phyloP scores from a whole-genome alignment of 805 yeast genomes.

The Zygotorulaspora florentina region DNA sequence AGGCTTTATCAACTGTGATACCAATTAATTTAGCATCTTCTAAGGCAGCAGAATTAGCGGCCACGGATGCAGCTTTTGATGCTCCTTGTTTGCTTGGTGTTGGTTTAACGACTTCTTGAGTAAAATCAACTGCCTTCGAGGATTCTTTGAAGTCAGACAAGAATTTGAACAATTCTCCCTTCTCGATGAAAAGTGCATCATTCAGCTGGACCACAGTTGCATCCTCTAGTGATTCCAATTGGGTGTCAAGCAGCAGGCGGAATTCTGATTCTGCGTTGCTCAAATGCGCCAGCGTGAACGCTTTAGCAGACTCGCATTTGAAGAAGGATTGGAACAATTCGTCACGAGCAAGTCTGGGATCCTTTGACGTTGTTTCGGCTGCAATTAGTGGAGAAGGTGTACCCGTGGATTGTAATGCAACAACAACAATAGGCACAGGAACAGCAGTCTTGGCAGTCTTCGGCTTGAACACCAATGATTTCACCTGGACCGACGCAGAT shows the following conservation, averaged over 20 bases:
- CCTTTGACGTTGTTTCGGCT: conserved; percentile 64
- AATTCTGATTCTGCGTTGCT: conserved; percentile 37
- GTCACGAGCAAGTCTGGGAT: conserved; percentile 83
- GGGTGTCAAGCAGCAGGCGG: conserved; percentile 28
- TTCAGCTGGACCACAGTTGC: conserved; percentile 28
- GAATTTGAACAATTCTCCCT: conserved; percentile 27
- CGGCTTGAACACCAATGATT: conserved; percentile 84
- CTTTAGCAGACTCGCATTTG: conserved; percentile 28
- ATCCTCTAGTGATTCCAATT: conserved; percentile 39
- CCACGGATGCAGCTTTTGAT: conserved; percentile 29
- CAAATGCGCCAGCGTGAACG: conserved; percentile 34
- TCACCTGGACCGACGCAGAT: conserved; percentile 51
- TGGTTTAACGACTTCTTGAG: conserved; percentile 37
- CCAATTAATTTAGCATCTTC: conserved; percentile 91
- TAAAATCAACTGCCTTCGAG: conserved; percentile 47
- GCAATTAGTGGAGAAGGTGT: conserved; percentile 69
- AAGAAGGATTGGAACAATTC: conserved; percentile 63
- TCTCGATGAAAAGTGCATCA: conserved; percentile 24
- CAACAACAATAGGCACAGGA: conserved; percentile 75
- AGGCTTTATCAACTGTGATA: conserved; percentile 87
- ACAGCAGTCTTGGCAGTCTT: conserved; percentile 79
- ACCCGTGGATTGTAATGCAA: conserved; percentile 65
- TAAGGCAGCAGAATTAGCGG: conserved; percentile 37
- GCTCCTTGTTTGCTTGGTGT: conserved; percentile 34
- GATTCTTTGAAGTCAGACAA: conserved; percentile 42